phyloP scores from a whole-genome alignment of 2,329 filamentous ascomycete species.

The Teratosphaeria gauchensis region DNA sequence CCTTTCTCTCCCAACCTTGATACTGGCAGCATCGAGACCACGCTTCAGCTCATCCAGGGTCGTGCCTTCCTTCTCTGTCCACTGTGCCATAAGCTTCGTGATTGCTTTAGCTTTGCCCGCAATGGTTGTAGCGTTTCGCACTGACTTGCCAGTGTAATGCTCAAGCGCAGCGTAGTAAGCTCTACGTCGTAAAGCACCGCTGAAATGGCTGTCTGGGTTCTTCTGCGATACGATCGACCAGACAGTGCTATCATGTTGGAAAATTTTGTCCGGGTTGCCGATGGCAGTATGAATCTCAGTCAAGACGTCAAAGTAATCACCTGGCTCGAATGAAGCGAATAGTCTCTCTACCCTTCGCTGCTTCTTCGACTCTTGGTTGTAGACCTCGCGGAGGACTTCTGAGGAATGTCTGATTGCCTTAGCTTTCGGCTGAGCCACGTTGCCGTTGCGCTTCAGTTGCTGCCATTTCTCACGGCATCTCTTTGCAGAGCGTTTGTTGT shows the following conservation, averaged over 20 bases:
- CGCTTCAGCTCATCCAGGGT: not conserved
- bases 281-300: conserved; percentile 23
- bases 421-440: conserved; percentile 5
- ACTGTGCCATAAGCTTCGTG: not conserved
- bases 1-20: not conserved
- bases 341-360: conserved; percentile 11
- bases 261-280: conserved; percentile 14
- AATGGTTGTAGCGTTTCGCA: not conserved
- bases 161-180: conserved; percentile 21
- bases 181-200: conserved; percentile 15
- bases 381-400: conserved; percentile 1
- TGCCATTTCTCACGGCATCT: conserved; percentile 64
- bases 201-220: conserved; percentile 19
- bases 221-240: conserved; percentile 25
- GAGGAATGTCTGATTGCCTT: not conserved
- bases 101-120: conserved; percentile 5
- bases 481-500: conserved; percentile 50
- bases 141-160: conserved; percentile 6
- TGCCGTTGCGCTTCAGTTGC: conserved; percentile 27
- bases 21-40: not conserved
- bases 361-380: conserved; percentile 9
- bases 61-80: not conserved
- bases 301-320: conserved; percentile 34
- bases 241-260: conserved; percentile 24
- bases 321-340: conserved; percentile 28